A percentile compares a stretch with the other conserved stretches of the same genome.
Evolutionary conservation across 2,329 filamentous ascomycete genomes (phyloP).

Genomic region (Davidsoniella neocaledoniae): DNA sequence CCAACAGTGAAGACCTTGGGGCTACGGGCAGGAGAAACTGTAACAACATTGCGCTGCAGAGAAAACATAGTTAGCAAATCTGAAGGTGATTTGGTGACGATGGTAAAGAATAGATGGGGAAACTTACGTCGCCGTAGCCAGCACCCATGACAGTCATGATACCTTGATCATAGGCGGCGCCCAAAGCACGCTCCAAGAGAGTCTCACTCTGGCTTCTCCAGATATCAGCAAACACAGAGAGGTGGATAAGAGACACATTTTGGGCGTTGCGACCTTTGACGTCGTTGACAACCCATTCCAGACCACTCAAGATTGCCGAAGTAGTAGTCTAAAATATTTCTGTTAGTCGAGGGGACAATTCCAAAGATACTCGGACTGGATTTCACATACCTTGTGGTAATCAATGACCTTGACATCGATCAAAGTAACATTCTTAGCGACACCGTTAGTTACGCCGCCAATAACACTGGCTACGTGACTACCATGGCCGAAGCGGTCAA

Average conservation of each 20-base stretch:
- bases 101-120: no score
- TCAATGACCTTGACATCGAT: slow-evolving; percentile 31
- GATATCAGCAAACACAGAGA: slow-evolving; percentile 23
- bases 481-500: slow-evolving; percentile 25
- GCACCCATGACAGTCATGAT: no score
- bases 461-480: slow-evolving; percentile 23
- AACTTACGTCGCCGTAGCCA: no score
- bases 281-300: slow-evolving; percentile 23
- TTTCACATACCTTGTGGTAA: slow-evolving; percentile 16
- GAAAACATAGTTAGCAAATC: no score
- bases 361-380: background rate
- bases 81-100: no score
- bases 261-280: slow-evolving; percentile 13
- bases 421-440: slow-evolving; percentile 28
- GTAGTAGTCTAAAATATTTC: background rate
- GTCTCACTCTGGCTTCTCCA: no score
- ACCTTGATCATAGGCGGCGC: no score
- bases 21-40: no score
- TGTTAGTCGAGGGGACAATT: background rate
- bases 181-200: no score
- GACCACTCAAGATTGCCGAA: slow-evolving; percentile 21
- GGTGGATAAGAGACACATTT: slow-evolving; percentile 23
- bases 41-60: no score
- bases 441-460: slow-evolving; percentile 20
- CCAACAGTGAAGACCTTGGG: slow-evolving; percentile 18